Evolutionary conservation across 139 green algal genomes (phyloP), one percentile per base, ranked within the genome.

Genomic region (Desmodesmus armatus): DNA sequence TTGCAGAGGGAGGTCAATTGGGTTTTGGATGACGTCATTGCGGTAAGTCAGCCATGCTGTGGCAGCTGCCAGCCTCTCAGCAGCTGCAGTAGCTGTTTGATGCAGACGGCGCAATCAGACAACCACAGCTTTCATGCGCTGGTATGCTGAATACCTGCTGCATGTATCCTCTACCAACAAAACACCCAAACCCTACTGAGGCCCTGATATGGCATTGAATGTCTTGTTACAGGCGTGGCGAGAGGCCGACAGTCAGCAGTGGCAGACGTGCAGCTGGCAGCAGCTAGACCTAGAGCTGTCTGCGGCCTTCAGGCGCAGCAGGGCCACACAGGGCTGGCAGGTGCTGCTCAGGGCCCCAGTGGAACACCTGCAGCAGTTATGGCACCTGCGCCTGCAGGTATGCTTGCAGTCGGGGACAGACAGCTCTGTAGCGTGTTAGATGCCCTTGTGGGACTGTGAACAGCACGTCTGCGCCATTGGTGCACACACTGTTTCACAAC

Each of bases 21-120:
- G 94, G 87, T 96, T 58, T 85, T 96, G 70, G 93, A 96, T 44
- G 94, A 96, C 51, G 75, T 86, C 15, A 80, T 95, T 31, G 86
- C 85, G 19, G 88, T 85, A 73, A 62, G 76, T 35, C 13, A 3
- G n/a, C n/a, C n/a, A n/a, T 19, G 31, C 9, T 29, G n/a, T 33
- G 25, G 43, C 43, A 51, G n/a, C 31, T 9, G 27, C 39, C 69
- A 29, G 35, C 58, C 2, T 9, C 21, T 27, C 58, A 35, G 21
- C 58, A 66, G 58, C 23, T 66, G 58, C 58, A 66, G 6, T 35
- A 9, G 25, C 23, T 35, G 11, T 66, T 58, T n/a, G n/a, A n/a
- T n/a, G n/a, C n/a, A n/a, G n/a, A n/a, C n/a, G n/a, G n/a, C n/a
- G n/a, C n/a, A n/a, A n/a, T n/a, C n/a, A n/a, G n/a, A n/a, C n/a